Conservation (phyloP, 202 grass and related monocot genomes). For the Panicum virgatum region DNA sequence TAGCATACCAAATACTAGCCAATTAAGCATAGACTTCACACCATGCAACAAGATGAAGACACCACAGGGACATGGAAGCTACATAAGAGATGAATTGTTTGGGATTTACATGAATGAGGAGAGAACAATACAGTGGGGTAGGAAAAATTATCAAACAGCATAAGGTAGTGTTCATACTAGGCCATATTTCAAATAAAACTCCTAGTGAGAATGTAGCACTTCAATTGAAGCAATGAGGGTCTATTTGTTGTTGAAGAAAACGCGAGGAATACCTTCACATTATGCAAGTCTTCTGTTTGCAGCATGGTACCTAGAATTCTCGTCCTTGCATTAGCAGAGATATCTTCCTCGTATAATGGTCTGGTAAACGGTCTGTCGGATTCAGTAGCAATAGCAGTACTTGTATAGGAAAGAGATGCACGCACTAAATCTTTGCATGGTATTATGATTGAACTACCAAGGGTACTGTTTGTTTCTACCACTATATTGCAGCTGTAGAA, state of each 20-base stretch:
- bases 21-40: background rate
- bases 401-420: slow-evolving; percentile 31
- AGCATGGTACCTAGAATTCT: slow-evolving; percentile 60
- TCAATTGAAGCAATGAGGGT: slow-evolving; percentile 11
- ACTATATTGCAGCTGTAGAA: slow-evolving; percentile 71
- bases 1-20: background rate
- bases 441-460: slow-evolving; percentile 70
- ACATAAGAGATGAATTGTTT: background rate
- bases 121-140: slow-evolving; percentile 13
- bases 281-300: slow-evolving; percentile 34
- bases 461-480: slow-evolving; percentile 73
- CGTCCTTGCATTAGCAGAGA: slow-evolving; percentile 45
- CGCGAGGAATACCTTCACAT: slow-evolving; percentile 53
- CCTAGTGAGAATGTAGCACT: background rate
- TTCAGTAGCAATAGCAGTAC: slow-evolving; percentile 30
- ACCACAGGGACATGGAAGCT: background rate
- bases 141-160: slow-evolving; percentile 24
- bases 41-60: background rate
- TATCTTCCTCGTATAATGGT: slow-evolving; percentile 45
- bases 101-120: background rate
- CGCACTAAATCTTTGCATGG: slow-evolving; percentile 69
- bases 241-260: slow-evolving; percentile 12
- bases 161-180: background rate
- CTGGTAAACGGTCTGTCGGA: slow-evolving; percentile 37
- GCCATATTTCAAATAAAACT: slow-evolving; percentile 19